These are phyloP conservation scores for Brassica incana DNA, from an alignment of 345 rosid species.

Conservation along the genomic window DNA sequence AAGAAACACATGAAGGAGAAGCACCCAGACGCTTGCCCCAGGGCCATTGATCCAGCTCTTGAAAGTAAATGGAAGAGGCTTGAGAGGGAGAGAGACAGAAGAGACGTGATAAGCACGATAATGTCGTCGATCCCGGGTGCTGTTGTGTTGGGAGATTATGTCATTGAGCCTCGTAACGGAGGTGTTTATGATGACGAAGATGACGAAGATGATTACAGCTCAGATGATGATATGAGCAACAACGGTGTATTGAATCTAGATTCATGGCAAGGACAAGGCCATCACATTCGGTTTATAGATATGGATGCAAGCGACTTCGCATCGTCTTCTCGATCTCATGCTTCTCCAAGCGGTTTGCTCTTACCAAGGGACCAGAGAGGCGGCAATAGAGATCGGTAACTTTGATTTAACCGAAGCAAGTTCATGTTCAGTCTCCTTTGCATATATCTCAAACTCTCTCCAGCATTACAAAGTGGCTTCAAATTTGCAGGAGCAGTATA, in stretches of 20 bases:
- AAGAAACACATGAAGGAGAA: conserved; percentile 76
- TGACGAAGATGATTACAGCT: conserved; percentile 44
- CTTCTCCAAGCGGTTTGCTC: neutral
- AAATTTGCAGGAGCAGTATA: conserved; percentile 31
- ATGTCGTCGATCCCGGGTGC: conserved; percentile 84
- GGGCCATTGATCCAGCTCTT: conserved; percentile 73
- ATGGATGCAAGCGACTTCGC: conserved; percentile 48
- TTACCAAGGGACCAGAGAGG: neutral
- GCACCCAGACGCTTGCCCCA: conserved; percentile 74
- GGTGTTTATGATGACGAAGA: conserved; percentile 7
- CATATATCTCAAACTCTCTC: neutral
- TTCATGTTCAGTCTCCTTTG: neutral
- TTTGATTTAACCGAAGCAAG: neutral
- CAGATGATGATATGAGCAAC: conserved; percentile 60
- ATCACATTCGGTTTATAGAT: conserved; percentile 44
- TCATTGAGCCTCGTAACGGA: conserved; percentile 62
- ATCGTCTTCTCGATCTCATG: conserved; percentile 33
- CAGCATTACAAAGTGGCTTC: conserved; percentile 20
- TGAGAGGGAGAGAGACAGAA: conserved; percentile 64
- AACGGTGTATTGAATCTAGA: conserved; percentile 43
- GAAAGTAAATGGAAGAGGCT: conserved; percentile 80
- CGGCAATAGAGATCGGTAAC: neutral
- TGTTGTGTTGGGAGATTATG: conserved; percentile 81
- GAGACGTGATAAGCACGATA: conserved; percentile 75
- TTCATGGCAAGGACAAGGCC: conserved; percentile 43